Conservation (phyloP, 73 alveolate species). For the Symbiodinium natans region DNA sequence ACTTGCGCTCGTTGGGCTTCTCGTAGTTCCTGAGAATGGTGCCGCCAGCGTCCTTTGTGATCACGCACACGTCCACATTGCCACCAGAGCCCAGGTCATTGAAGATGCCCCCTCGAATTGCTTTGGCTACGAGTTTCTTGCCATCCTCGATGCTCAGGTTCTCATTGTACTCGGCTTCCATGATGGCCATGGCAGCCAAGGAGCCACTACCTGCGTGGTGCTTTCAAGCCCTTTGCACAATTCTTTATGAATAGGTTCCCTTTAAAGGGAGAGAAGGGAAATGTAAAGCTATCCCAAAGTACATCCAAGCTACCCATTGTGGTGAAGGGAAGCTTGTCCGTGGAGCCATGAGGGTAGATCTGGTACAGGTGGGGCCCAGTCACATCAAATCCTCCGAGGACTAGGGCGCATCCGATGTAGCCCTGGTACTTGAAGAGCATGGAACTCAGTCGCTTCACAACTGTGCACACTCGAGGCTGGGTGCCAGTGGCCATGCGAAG, state of each 20-base stretch:
- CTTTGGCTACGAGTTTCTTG: constrained; percentile 91
- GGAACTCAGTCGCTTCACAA: constrained; percentile 97
- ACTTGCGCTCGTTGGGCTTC: constrained; percentile 81
- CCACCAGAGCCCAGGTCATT: constrained; percentile 99
- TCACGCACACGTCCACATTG: constrained; percentile 59
- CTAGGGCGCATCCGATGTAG: constrained; percentile 99
- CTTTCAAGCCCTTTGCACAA: no score
- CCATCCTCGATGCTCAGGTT: constrained; percentile 95
- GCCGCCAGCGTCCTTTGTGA: constrained; percentile 72
- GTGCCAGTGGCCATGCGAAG: constrained; percentile 95
- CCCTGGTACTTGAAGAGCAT: constrained; percentile 96
- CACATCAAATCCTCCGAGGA: constrained; percentile 98
- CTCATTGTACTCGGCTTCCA: constrained; percentile 98
- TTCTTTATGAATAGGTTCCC: no score
- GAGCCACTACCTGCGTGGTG: no score
- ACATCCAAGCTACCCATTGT: no score
- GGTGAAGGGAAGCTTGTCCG: constrained; percentile 97
- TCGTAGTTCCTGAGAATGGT: constrained; percentile 40
- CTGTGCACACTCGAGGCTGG: constrained; percentile 98
- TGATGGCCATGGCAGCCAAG: constrained; percentile 99
- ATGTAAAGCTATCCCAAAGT: no score
- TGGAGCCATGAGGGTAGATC: constrained; percentile 98
- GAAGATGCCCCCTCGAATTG: constrained; percentile 97
- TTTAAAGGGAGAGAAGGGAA: no score
- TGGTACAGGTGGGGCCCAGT: constrained; percentile 94